phyloP scores from a whole-genome alignment of 2,329 filamentous ascomycete genomes.

The Aureobasidium sp. region DNA sequence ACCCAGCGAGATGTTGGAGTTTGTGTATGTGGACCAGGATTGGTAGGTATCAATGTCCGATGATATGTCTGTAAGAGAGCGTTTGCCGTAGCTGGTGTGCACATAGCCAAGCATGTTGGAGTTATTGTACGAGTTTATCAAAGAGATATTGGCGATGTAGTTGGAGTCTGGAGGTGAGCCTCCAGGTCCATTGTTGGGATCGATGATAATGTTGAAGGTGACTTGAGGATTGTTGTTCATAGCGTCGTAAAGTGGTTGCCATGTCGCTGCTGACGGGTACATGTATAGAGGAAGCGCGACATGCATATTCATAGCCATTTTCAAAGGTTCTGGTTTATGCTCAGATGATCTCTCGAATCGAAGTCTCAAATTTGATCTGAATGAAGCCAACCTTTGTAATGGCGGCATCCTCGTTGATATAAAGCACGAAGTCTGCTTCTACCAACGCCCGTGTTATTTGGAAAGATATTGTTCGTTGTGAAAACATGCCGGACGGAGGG shows the following conservation, averaged over 20 bases:
- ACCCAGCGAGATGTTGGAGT: slow-evolving; percentile 22
- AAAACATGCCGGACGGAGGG: neutral
- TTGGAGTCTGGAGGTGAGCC: slow-evolving; percentile 20
- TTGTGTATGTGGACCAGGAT: slow-evolving; percentile 16
- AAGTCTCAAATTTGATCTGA: neutral
- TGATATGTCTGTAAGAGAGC: slow-evolving; percentile 20
- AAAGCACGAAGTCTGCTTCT: neutral
- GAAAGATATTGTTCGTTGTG: neutral
- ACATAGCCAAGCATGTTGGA: slow-evolving; percentile 27
- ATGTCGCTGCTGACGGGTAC: slow-evolving; percentile 22
- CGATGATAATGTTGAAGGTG: slow-evolving; percentile 19
- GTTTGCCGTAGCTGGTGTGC: slow-evolving; percentile 23
- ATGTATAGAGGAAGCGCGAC: slow-evolving; percentile 26
- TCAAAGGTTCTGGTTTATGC: neutral
- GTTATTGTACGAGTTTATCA: slow-evolving; percentile 24
- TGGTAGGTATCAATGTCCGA: slow-evolving; percentile 22
- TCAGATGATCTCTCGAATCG: neutral
- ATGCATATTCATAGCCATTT: slow-evolving; percentile 8
- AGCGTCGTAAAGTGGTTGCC: slow-evolving; percentile 23
- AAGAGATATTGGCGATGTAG: slow-evolving; percentile 22
- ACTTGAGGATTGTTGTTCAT: slow-evolving; percentile 16
- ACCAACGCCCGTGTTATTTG: neutral
- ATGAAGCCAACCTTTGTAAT: neutral
- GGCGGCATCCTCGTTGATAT: neutral
- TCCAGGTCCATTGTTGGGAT: slow-evolving; percentile 20